phyloP scores from a whole-genome alignment of 2,329 filamentous ascomycete species.

The Colletotrichum melonis region DNA sequence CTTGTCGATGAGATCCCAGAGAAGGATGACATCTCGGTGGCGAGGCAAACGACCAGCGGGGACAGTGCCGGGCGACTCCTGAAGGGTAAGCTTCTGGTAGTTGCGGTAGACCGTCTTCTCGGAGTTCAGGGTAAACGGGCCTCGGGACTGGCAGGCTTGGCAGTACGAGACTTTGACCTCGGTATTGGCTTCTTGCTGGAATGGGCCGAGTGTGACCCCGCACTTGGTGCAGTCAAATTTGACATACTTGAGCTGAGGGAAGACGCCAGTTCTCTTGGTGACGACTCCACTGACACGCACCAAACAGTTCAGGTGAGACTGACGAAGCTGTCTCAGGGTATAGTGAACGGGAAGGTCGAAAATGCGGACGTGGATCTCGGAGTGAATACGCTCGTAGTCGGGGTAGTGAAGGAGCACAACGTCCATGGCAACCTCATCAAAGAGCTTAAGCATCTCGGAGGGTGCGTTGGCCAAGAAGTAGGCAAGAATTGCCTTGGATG shows the following conservation, averaged over 20 bases:
- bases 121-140: slow-evolving; percentile 94
- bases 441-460: slow-evolving; percentile 93
- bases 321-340: slow-evolving; percentile 92
- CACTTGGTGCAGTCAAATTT: slow-evolving; percentile 98
- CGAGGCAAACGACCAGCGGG: slow-evolving; percentile 94
- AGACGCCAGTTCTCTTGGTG: slow-evolving; percentile 92
- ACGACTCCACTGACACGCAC: slow-evolving; percentile 96
- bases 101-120: slow-evolving; percentile 99
- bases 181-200: slow-evolving; percentile 95
- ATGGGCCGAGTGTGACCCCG: slow-evolving; percentile 89
- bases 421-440: slow-evolving; percentile 97
- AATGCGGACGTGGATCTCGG: slow-evolving; percentile 97
- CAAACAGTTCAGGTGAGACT: slow-evolving; percentile 95
- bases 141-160: slow-evolving; percentile 94
- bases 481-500: slow-evolving; percentile 91
- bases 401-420: slow-evolving; percentile 96
- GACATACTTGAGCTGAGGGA: slow-evolving; percentile 97
- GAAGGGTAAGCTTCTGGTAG: slow-evolving; percentile 96
- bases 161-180: slow-evolving; percentile 98
- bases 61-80: slow-evolving; percentile 96
- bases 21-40: slow-evolving; percentile 91
- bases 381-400: slow-evolving; percentile 96
- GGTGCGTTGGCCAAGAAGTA: slow-evolving; percentile 98
- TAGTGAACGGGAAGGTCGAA: slow-evolving; percentile 95
- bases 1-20: slow-evolving; percentile 96